Percentiles rank a stretch among this genome's conserved stretches.
phyloP scores from a whole-genome alignment of 2,329 filamentous ascomycete species.

The Chaetomiaceae sp. region DNA sequence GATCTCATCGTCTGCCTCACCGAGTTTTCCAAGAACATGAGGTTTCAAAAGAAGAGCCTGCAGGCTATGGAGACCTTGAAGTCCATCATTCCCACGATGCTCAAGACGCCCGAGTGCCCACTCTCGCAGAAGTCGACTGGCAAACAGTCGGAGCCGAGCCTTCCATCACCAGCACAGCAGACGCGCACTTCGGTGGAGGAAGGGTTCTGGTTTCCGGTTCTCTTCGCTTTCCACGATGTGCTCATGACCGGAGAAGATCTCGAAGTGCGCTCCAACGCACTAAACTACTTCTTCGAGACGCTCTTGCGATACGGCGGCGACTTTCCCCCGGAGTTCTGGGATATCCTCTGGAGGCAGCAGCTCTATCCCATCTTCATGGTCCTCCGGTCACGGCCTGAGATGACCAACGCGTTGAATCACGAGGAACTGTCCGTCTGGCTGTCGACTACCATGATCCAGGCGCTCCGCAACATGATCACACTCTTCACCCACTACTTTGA shows the following conservation, averaged over 20 bases:
- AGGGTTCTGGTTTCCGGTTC: slow-evolving; percentile 96
- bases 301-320: slow-evolving; percentile 84
- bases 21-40: slow-evolving; percentile 97
- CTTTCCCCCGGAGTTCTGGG: slow-evolving; percentile 95
- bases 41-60: slow-evolving; percentile 96
- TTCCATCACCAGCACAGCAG: slow-evolving; percentile 48
- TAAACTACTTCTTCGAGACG: slow-evolving; percentile 96
- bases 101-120: slow-evolving; percentile 91
- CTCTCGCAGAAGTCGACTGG: slow-evolving; percentile 60
- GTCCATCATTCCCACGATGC: slow-evolving; percentile 88
- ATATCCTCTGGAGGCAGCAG: slow-evolving; percentile 94
- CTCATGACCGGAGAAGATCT: slow-evolving; percentile 98
- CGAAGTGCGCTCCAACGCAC: slow-evolving; percentile 83
- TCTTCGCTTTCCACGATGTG: slow-evolving; percentile 98
- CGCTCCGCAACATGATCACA: slow-evolving; percentile 95
- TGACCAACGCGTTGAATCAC: slow-evolving; percentile 90
- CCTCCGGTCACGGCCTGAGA: slow-evolving; percentile 89
- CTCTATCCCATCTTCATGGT: slow-evolving; percentile 99
- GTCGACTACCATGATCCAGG: slow-evolving; percentile 98
- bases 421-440: slow-evolving; percentile 98
- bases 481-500: slow-evolving; percentile 99
- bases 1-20: slow-evolving; percentile 95
- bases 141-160: slow-evolving; percentile 35
- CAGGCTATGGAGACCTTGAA: slow-evolving; percentile 94
- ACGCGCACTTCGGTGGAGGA: slow-evolving; percentile 87